phyloP scores from a whole-genome alignment of 2,329 filamentous ascomycete genomes.

The Hypoxylon sp. region DNA sequence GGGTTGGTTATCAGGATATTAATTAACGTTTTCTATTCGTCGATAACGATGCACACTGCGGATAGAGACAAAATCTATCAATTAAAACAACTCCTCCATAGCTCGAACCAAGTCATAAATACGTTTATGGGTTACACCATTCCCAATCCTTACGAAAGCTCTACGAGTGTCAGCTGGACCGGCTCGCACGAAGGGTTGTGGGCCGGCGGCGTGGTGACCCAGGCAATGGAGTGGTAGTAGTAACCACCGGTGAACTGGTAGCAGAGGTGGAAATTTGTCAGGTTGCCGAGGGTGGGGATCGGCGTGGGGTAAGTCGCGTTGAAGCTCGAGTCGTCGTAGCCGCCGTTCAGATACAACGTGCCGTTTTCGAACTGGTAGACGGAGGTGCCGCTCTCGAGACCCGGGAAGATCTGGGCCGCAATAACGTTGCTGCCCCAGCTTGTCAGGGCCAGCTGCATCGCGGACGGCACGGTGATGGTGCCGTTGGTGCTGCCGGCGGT shows the following conservation, averaged over 20 bases:
- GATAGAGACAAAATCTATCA: not conserved
- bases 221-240: constrained; percentile 46
- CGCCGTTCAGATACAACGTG: constrained; percentile 39
- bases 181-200: constrained; percentile 46
- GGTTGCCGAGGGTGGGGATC: constrained; percentile 24
- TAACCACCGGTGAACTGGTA: constrained; percentile 45
- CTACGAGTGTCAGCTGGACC: constrained; percentile 38
- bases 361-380: constrained; percentile 37
- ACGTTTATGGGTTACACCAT: not conserved
- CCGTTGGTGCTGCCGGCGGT: constrained; percentile 24
- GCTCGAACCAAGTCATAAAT: not conserved
- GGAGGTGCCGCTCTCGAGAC: constrained; percentile 22
- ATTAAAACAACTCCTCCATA: too few relatives aligned
- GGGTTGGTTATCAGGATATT: not conserved
- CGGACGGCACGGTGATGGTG: constrained; percentile 19
- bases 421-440: constrained; percentile 43
- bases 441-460: constrained; percentile 25
- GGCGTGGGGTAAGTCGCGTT: constrained; percentile 33
- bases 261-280: constrained; percentile 45
- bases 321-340: constrained; percentile 41
- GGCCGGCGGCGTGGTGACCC: constrained; percentile 41
- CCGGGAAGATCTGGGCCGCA: constrained; percentile 37
- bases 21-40: not conserved
- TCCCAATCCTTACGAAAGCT: constrained; percentile 11
- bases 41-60: not conserved